phyloP scores from a whole-genome alignment of 305 asterid species.

The Fraxinus paxiana region DNA sequence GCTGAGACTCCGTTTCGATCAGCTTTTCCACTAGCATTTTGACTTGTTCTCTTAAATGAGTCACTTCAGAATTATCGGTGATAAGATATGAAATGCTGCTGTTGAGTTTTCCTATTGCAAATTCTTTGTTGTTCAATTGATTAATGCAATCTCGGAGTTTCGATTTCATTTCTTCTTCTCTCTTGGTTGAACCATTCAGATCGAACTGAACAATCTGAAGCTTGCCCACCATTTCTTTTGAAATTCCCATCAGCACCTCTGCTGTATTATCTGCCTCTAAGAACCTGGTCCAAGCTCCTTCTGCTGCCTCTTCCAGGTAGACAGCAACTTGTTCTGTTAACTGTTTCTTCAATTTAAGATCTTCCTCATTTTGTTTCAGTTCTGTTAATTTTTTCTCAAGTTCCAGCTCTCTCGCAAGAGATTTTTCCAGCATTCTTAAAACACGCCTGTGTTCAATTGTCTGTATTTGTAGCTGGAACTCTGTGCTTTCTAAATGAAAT shows the following conservation, averaged over 20 bases:
- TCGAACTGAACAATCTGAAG: conserved; percentile 34
- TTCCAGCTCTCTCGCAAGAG: conserved; percentile 65
- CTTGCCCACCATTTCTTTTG: conserved; percentile 56
- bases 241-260: conserved; percentile 66
- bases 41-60: conserved; percentile 41
- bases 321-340: conserved; percentile 67
- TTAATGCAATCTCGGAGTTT: conserved; percentile 41
- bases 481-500: conserved; percentile 26
- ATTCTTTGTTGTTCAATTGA: conserved; percentile 44
- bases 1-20: conserved; percentile 37
- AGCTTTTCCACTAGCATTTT: conserved; percentile 47
- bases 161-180: conserved; percentile 39
- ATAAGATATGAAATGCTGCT: conserved; percentile 33
- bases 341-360: conserved; percentile 50
- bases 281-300: conserved; percentile 76
- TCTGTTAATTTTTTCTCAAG: conserved; percentile 62
- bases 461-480: conserved; percentile 40
- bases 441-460: conserved; percentile 47
- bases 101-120: conserved; percentile 39
- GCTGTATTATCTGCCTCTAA: conserved; percentile 72
- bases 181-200: conserved; percentile 28
- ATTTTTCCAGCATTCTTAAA: conserved; percentile 70
- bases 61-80: conserved; percentile 45
- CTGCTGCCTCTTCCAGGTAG: conserved; percentile 87
- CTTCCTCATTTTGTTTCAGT: conserved; percentile 67